phyloP scores from a whole-genome alignment of 2,329 filamentous ascomycete genomes.

The Pseudogymnoascus sp. region DNA sequence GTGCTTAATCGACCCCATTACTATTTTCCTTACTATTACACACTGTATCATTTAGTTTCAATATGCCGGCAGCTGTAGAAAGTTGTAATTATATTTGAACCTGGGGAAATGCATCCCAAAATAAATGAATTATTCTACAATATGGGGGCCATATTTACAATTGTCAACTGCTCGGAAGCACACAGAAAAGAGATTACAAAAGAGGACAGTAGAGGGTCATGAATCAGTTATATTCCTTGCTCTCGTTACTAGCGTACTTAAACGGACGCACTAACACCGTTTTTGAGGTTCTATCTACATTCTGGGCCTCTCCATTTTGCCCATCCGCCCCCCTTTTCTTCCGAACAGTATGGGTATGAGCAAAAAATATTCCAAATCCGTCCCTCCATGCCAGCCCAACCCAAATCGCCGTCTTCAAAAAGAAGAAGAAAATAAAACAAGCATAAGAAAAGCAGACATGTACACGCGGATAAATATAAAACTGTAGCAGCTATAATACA shows the following conservation, averaged over 20 bases:
- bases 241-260: neutral
- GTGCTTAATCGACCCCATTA: neutral
- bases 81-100: neutral
- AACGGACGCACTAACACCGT: neutral
- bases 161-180: neutral
- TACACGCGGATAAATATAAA: neutral
- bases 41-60: neutral
- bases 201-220: neutral
- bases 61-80: neutral
- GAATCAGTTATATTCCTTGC: neutral
- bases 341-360: neutral
- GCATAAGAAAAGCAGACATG: neutral
- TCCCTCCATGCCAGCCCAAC: neutral
- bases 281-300: neutral
- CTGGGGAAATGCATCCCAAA: neutral
- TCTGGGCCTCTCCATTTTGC: neutral
- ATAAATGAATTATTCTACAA: neutral
- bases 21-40: neutral
- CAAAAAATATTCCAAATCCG: neutral
- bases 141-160: neutral
- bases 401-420: slow-evolving; percentile 4
- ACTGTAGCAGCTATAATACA: slow-evolving; percentile 1
- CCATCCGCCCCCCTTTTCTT: neutral
- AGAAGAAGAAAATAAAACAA: neutral
- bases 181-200: neutral